These are phyloP conservation scores for Scedosporium boydii DNA, from an alignment of 2,329 filamentous ascomycete genomes.

Conservation along the genomic window DNA sequence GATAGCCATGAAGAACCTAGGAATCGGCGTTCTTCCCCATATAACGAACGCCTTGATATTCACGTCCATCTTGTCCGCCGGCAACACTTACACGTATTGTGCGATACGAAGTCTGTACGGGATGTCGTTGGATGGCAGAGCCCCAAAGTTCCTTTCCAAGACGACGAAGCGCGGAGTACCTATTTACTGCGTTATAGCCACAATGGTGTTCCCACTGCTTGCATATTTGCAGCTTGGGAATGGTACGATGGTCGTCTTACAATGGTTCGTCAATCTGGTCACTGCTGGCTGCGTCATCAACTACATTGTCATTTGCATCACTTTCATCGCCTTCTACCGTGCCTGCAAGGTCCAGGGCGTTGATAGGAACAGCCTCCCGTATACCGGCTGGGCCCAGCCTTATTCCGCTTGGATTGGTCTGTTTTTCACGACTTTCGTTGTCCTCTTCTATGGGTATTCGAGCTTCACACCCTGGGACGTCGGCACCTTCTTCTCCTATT, in stretches of 20 bases:
- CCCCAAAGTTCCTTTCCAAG: slow-evolving; percentile 37
- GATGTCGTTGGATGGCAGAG: slow-evolving; percentile 42
- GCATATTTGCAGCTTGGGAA: slow-evolving; percentile 33
- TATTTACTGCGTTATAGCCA: slow-evolving; percentile 36
- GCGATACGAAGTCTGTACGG: slow-evolving; percentile 47
- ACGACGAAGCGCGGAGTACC: slow-evolving; percentile 48
- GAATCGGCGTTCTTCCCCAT: slow-evolving; percentile 56
- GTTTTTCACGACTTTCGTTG: slow-evolving; percentile 29
- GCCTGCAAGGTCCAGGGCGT: slow-evolving; percentile 38
- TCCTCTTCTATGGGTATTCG: slow-evolving; percentile 46
- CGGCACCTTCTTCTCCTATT: slow-evolving; percentile 40
- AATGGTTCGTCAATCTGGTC: slow-evolving; percentile 34
- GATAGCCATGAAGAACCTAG: slow-evolving; percentile 59
- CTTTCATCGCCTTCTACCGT: slow-evolving; percentile 47
- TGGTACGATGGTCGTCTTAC: slow-evolving; percentile 29
- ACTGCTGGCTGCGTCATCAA: slow-evolving; percentile 37
- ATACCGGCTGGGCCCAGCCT: slow-evolving; percentile 49
- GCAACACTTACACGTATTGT: slow-evolving; percentile 47
- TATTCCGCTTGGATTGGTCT: slow-evolving; percentile 42
- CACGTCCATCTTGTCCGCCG: slow-evolving; percentile 50
- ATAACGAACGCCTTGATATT: slow-evolving; percentile 71
- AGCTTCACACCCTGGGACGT: slow-evolving; percentile 38
- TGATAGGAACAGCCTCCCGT: slow-evolving; percentile 41
- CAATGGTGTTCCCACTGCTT: slow-evolving; percentile 33
- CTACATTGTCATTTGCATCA: slow-evolving; percentile 43